A percentile compares a stretch with the other conserved stretches of the same genome.
phyloP scores from a whole-genome alignment of 345 rosid genomes.

The Camelina laxa region DNA sequence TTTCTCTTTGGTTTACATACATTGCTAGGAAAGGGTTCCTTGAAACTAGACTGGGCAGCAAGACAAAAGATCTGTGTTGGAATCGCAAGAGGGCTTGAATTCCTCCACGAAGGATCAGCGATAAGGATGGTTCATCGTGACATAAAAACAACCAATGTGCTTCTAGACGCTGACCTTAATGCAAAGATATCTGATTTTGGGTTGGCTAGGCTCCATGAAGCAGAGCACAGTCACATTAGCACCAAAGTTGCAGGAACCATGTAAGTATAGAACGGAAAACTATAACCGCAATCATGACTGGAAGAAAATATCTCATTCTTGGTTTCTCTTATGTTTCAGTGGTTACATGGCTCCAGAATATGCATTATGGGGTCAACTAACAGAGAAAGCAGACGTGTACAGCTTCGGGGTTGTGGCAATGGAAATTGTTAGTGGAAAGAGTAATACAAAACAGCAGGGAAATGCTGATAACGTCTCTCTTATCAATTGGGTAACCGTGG shows the following conservation, averaged over 20 bases:
- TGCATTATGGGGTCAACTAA: constrained; percentile 51
- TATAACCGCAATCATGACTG: no score
- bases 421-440: constrained; percentile 53
- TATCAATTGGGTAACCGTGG: constrained; percentile 51
- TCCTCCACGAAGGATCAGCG: constrained; percentile 64
- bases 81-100: constrained; percentile 65
- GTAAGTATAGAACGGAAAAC: constrained; percentile 34
- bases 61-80: constrained; percentile 60
- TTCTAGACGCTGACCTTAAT: constrained; percentile 55
- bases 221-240: constrained; percentile 59
- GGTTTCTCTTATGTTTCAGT: constrained; percentile 23
- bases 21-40: neutral
- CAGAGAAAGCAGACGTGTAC: constrained; percentile 58
- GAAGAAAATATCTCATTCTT: neutral
- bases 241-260: constrained; percentile 72
- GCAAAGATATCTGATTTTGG: constrained; percentile 78
- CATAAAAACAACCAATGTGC: constrained; percentile 64
- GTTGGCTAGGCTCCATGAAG: constrained; percentile 60
- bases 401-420: constrained; percentile 55
- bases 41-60: constrained; percentile 53
- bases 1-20: neutral
- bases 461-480: constrained; percentile 35
- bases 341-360: constrained; percentile 56
- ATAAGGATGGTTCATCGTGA: constrained; percentile 69
- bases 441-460: constrained; percentile 31